Evolutionary conservation across 331 rosid genomes (phyloP).

Genomic region (Phaseolus coccineus): DNA sequence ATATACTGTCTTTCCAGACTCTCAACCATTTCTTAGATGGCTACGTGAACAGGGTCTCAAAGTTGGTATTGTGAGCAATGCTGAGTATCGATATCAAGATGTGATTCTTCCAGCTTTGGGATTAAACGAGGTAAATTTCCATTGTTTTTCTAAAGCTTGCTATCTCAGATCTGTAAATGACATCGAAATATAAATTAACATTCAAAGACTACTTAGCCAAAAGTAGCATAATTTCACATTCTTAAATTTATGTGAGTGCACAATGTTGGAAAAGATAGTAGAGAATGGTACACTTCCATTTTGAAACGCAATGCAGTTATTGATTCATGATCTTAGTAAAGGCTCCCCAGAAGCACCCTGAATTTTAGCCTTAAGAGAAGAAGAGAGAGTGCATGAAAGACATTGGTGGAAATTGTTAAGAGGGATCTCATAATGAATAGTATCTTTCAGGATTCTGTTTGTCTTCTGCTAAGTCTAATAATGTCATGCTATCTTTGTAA

Average conservation of each 20-base stretch:
- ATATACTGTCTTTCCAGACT: conserved; percentile 74
- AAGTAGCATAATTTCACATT: conserved; percentile 17
- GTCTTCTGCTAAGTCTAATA: too few species aligned
- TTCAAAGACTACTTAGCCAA: conserved; percentile 1
- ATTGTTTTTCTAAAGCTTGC: conserved; percentile 24
- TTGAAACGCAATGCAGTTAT: not conserved
- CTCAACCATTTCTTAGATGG: conserved; percentile 94
- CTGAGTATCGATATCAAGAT: conserved; percentile 86
- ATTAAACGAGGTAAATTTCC: conserved; percentile 62
- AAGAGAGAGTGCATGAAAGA: too few species aligned
- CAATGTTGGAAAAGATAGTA: conserved; percentile 14
- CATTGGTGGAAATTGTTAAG: not conserved
- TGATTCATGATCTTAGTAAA: not conserved
- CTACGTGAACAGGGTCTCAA: conserved; percentile 71
- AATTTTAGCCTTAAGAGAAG: too few species aligned
- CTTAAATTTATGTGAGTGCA: not conserved
- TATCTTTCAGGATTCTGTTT: too few species aligned
- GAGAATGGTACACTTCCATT: conserved; percentile 14
- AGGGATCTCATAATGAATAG: too few species aligned
- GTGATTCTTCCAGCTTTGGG: conserved; percentile 92
- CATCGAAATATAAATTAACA: not conserved
- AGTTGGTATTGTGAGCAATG: conserved; percentile 88
- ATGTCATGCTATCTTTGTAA: not conserved
- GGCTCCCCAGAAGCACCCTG: too few species aligned
- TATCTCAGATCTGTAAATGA: not conserved